Percentiles rank a stretch among this genome's conserved stretches.
Conservation (phyloP, 331 rosid genomes). For the Malus hybrid region DNA sequence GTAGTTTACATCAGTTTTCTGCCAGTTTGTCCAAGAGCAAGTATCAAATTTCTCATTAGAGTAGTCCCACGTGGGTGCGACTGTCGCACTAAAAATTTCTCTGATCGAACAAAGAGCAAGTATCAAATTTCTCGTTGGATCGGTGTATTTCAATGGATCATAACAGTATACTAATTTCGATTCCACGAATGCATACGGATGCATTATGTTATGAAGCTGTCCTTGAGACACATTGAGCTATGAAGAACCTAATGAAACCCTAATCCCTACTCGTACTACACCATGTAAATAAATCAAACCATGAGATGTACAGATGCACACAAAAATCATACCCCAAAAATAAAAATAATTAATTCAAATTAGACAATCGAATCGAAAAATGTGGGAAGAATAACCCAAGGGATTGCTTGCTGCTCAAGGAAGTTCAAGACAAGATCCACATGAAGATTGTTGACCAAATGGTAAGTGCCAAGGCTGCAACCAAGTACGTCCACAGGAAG, state of each 20-base stretch:
- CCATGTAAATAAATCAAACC: too few relatives aligned
- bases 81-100: too few relatives aligned
- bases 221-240: too few relatives aligned
- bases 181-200: too few relatives aligned
- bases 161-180: too few relatives aligned
- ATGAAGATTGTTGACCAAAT: slow-evolving; percentile 71
- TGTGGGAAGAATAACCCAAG: not conserved
- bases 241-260: not conserved
- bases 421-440: slow-evolving; percentile 44
- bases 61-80: too few relatives aligned
- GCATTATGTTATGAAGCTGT: too few relatives aligned
- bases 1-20: not conserved
- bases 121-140: too few relatives aligned
- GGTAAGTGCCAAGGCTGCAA: slow-evolving; percentile 62
- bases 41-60: too few relatives aligned
- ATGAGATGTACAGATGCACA: not conserved
- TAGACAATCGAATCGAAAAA: not conserved
- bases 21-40: not conserved
- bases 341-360: not conserved
- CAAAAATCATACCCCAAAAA: not conserved
- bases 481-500: slow-evolving; percentile 68
- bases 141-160: too few relatives aligned
- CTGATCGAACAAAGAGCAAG: too few relatives aligned
- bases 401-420: too few relatives aligned
- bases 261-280: not conserved